Base-by-base conservation (phyloP, 306 rosid species). In the Vicia villosa region DNA sequence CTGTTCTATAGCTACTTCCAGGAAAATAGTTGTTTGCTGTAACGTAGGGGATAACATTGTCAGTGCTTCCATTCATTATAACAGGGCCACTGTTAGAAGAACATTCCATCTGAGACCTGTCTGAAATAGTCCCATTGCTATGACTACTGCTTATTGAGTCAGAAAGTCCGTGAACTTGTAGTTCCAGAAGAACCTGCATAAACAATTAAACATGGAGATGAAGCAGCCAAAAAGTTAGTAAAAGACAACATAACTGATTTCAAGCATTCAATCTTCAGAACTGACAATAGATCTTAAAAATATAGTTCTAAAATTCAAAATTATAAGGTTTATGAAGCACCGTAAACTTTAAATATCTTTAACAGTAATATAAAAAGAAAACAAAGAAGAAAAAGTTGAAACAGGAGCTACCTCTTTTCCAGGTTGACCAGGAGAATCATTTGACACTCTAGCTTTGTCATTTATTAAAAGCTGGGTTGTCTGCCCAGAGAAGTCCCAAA, bases 401-500 rank as follows among this genome's bases (percentile, higher is more conserved):
- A 47, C 72, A 22, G 49, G 51, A 66, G 61, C 82, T 82, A 85
- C 98, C 98, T 84, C 95, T 83, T 77, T 80, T 56, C 77, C 76
- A 56, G 61, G 74, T 66, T 76, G 87, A 77, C 77, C 69, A 55
- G 81, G 41, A 72, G 86, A 74, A 78, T 79, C 87, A 16, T 68
- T 75, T 20, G 80, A 78, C 74, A 78, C 64, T 67, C 78, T 73
- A 56, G 69, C 65, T 66, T 75, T 75, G 56, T 74, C 82, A 63
- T 92, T 75, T 64, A 78, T 28, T 62, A 92, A 80, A 73, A 89
- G 72, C 43, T 87, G 85, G 36, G 84, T 82, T 70, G 91, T 89
- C 85, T 86, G 85, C 79, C 96, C 95, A 11, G 98, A 89, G 83
- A 92, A 86, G 84, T 89, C 98, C 98, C 95, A 92, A 86, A 92